A percentile compares a stretch with the other conserved stretches of the same genome.
phyloP scores from a whole-genome alignment of 225 moss, liverwort and hornwort species.

The Neckera pumila region DNA sequence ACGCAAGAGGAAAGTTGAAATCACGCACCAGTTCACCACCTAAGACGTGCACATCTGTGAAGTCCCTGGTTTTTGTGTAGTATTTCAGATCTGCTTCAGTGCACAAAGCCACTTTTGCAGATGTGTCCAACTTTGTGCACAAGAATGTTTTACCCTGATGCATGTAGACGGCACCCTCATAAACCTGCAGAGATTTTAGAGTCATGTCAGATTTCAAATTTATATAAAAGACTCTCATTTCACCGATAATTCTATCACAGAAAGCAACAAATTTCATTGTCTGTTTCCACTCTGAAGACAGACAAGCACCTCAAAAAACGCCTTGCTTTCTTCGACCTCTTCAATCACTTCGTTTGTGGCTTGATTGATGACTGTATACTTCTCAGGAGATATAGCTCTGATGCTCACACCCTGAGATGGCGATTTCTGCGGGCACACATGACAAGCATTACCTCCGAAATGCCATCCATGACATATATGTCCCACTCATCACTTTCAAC shows the following conservation, averaged over 20 bases:
- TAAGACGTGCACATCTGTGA: conserved; percentile 77
- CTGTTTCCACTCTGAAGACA: neutral
- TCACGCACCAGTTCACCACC: conserved; percentile 69
- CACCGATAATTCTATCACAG: neutral
- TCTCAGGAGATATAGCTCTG: conserved; percentile 79
- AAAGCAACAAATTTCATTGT: neutral
- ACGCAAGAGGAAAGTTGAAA: neutral
- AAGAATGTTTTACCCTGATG: conserved; percentile 89
- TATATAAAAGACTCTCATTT: neutral
- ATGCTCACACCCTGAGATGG: conserved; percentile 87
- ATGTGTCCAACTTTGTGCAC: conserved; percentile 56
- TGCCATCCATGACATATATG: neutral
- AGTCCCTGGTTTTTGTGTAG: conserved; percentile 82
- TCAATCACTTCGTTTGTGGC: conserved; percentile 80
- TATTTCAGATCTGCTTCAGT: conserved; percentile 84
- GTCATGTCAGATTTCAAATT: neutral
- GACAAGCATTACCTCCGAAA: neutral
- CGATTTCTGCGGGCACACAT: conserved; percentile 38
- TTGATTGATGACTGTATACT: conserved; percentile 66
- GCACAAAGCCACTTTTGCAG: conserved; percentile 77
- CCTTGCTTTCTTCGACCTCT: conserved; percentile 90
- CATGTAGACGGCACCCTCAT: conserved; percentile 95
- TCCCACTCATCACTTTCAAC: neutral
- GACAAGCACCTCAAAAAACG: conserved; percentile 70
- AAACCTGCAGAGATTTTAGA: conserved; percentile 41